Evolutionary conservation across 768 basidiomycete species (phyloP), one percentile per base, ranked within the genome.

Genomic region (Cystofilobasidium ferigula): DNA sequence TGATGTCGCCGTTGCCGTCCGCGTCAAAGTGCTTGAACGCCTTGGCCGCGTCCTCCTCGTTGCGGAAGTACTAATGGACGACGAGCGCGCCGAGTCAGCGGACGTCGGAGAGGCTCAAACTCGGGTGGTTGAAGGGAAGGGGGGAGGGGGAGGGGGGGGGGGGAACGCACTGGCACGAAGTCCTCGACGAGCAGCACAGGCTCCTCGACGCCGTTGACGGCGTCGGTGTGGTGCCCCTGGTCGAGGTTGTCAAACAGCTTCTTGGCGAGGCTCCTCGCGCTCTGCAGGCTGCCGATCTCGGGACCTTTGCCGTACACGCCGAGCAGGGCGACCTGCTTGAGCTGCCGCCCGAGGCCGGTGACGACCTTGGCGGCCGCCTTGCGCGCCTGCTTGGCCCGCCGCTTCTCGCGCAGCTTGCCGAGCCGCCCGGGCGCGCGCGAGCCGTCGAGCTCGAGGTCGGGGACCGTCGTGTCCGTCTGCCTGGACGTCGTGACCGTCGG

Each of bases 1-100:
- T 81, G 56, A 89, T 85, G 70, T 89, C 87, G 13, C 87, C 88
- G 71, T 89, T 89, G n/a, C 81, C 84, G 73, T 88, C 87, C 72
- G 84, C 86, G 72, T 89, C 87, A 68, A 88, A 88, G 57, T 66
- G 58, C 8, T 87, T 69, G 69, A 88, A 89, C 42, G 63, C 54
- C 77, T 81, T 73, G 69, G 86, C 85, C 36, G 87, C 87, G 71
- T 89, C 87, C n/a, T 81, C 77, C 35, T 82, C 82, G 0, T 82
- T 80, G 45, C 79, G 81, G 75, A 89, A 89, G 73, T 88, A 89
- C 0, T 67, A 30, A 3, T 18, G 16, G 32, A 30, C 13, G 22
- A 3, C 16, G 10, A 18, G 26, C 3, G 20, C 28, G 36, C 2
- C 13, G 22, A 26, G 26, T n/a, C 22, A 13, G 54, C 8, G 38